phyloP scores from a whole-genome alignment of 257 asterid species.

The Euphrasia confusa region DNA sequence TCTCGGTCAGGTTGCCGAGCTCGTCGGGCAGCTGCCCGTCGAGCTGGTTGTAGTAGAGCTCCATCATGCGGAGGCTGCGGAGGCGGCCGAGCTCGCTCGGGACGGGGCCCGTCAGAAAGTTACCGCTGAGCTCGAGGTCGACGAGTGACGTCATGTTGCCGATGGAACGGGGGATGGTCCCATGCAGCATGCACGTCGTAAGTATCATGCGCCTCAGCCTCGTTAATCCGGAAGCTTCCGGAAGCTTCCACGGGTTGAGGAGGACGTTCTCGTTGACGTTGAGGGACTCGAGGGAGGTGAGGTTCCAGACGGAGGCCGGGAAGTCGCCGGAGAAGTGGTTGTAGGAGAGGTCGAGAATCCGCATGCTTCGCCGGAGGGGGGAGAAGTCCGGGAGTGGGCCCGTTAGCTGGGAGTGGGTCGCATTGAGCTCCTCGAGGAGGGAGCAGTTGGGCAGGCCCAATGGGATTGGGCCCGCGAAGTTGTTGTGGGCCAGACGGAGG shows the following conservation, averaged over 20 bases:
- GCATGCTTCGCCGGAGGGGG: conserved; percentile 34
- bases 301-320: conserved; percentile 63
- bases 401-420: conserved; percentile 31
- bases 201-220: conserved; percentile 46
- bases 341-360: conserved; percentile 56
- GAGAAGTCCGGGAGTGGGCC: conserved; percentile 78
- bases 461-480: conserved; percentile 50
- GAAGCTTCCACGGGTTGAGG: conserved; percentile 59
- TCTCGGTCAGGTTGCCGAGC: conserved; percentile 61
- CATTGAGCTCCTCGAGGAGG: conserved; percentile 48
- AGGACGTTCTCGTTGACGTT: conserved; percentile 52
- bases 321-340: conserved; percentile 60
- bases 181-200: conserved; percentile 54
- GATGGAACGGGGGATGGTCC: conserved; percentile 42
- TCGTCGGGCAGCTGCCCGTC: conserved; percentile 74
- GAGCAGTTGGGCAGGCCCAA: conserved; percentile 52
- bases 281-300: conserved; percentile 53
- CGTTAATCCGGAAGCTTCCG: conserved; percentile 37
- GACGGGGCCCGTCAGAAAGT: conserved; percentile 47
- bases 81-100: conserved; percentile 62
- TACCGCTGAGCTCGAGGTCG: conserved; percentile 79
- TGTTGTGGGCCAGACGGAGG: conserved; percentile 50
- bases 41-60: conserved; percentile 73
- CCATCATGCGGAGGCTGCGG: conserved; percentile 54
- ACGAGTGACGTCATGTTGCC: conserved; percentile 71